These are phyloP conservation scores for Aspergillus biplanus DNA, from an alignment of 495 filamentous ascomycete genomes.

Conservation along the genomic window DNA sequence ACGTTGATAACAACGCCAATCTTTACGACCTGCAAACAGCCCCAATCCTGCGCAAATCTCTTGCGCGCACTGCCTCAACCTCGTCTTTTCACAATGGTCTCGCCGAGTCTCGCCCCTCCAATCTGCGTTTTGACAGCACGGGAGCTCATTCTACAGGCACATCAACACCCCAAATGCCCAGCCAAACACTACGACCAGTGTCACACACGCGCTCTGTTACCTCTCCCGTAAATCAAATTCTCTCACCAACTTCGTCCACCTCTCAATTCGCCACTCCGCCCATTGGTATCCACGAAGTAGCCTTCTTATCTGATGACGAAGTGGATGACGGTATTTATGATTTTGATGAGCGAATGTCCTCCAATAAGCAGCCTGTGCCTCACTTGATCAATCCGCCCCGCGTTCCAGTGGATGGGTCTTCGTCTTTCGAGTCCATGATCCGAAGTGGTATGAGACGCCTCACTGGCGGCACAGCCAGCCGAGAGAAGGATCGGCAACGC, in stretches of 20 bases:
- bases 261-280: conserved; percentile 31
- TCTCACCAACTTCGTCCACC: conserved; percentile 41
- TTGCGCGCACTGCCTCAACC: conserved; percentile 69
- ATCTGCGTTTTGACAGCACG: conserved; percentile 58
- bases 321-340: conserved; percentile 53
- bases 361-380: conserved; percentile 52
- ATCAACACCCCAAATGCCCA: conserved; percentile 28
- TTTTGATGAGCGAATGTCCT: conserved; percentile 50
- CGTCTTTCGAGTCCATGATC: conserved; percentile 71
- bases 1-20: conserved; percentile 77
- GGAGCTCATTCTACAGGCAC: conserved; percentile 61
- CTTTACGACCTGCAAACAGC: conserved; percentile 93
- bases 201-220: conserved; percentile 76
- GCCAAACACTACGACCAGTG: conserved; percentile 49
- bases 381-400: conserved; percentile 46
- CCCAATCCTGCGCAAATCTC: conserved; percentile 84
- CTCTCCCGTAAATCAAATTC: conserved; percentile 64
- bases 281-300: conserved; percentile 43
- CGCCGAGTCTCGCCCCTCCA: conserved; percentile 65
- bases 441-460: conserved; percentile 67
- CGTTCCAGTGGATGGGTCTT: conserved; percentile 54
- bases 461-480: conserved; percentile 59
- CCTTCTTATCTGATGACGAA: conserved; percentile 62
- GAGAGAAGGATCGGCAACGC: conserved; percentile 64
- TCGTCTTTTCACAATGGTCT: conserved; percentile 90